A percentile compares a stretch with the other conserved stretches of the same genome.
Evolutionary conservation across 1,284 basidiomycete genomes (phyloP).

Genomic region (Ceratobasidium sp.): DNA sequence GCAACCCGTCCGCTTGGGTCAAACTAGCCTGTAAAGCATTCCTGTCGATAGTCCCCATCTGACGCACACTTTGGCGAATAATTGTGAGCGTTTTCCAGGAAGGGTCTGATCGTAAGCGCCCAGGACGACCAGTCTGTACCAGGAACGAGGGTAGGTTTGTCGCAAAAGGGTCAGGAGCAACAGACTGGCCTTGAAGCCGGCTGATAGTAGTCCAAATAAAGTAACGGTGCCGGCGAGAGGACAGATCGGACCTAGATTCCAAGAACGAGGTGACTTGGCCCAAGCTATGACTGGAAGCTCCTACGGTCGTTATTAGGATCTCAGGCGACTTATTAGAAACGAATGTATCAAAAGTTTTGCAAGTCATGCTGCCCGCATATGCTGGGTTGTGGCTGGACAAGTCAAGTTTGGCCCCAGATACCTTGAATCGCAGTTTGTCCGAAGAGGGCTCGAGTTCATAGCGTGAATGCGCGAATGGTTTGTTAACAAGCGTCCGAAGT

Average conservation of each 20-base stretch:
- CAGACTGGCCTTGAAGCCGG: slow-evolving; percentile 47
- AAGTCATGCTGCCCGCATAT: slow-evolving; percentile 4
- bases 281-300: slow-evolving; percentile 22
- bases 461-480: slow-evolving; percentile 33
- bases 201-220: slow-evolving; percentile 51
- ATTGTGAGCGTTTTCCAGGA: slow-evolving; percentile 80
- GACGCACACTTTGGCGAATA: slow-evolving; percentile 69
- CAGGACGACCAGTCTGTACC: slow-evolving; percentile 77
- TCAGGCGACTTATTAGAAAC: slow-evolving; percentile 40
- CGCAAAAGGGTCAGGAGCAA: slow-evolving; percentile 72
- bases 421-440: slow-evolving; percentile 25
- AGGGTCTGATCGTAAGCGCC: slow-evolving; percentile 71
- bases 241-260: slow-evolving; percentile 31
- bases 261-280: slow-evolving; percentile 28
- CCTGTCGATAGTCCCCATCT: slow-evolving; percentile 29
- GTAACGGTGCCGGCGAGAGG: slow-evolving; percentile 38
- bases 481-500: slow-evolving; percentile 35
- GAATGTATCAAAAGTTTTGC: slow-evolving; percentile 24
- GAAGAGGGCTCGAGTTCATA: slow-evolving; percentile 25
- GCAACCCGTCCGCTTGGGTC: slow-evolving; percentile 34
- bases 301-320: slow-evolving; percentile 36
- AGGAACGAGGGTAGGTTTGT: slow-evolving; percentile 84
- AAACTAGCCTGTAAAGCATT: slow-evolving; percentile 37
- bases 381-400: slow-evolving; percentile 4
- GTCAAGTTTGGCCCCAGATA: slow-evolving; percentile 19